These are phyloP conservation scores for Croton setiger DNA, from an alignment of 441 rosid species.

Conservation along the genomic window DNA sequence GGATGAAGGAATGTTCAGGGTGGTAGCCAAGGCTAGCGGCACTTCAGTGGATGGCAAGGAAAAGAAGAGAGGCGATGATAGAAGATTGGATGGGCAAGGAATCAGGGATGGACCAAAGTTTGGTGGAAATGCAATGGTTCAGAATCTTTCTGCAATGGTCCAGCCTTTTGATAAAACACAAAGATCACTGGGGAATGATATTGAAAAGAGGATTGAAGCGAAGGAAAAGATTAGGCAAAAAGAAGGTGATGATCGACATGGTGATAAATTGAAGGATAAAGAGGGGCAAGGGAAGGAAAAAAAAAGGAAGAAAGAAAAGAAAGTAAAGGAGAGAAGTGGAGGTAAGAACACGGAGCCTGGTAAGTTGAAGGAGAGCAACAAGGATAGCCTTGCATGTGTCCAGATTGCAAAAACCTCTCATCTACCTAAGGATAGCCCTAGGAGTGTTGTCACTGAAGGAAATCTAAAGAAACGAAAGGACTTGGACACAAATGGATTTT, in stretches of 20 bases:
- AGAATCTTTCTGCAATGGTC: constrained; percentile 22
- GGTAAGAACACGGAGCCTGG: constrained; percentile 26
- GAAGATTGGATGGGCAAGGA: constrained; percentile 26
- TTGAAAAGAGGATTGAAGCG: constrained; percentile 28
- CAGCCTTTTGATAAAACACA: constrained; percentile 33
- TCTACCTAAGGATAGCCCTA: constrained; percentile 27
- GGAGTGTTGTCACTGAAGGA: constrained; percentile 27
- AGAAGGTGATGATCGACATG: constrained; percentile 30
- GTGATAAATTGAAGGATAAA: constrained; percentile 30
- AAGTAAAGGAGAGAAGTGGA: constrained; percentile 30
- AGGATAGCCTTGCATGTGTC: constrained; percentile 26
- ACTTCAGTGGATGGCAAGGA: constrained; percentile 25
- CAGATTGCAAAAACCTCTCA: constrained; percentile 24
- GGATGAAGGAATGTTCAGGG: constrained; percentile 18
- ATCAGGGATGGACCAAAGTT: constrained; percentile 24
- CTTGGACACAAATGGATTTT: constrained; percentile 43
- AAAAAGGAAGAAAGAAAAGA: constrained; percentile 37
- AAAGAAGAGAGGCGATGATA: constrained; percentile 27
- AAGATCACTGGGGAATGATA: constrained; percentile 37
- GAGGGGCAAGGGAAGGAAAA: constrained; percentile 30
- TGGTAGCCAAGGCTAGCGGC: constrained; percentile 25
- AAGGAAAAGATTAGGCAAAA: constrained; percentile 36
- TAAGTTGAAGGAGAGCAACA: constrained; percentile 33
- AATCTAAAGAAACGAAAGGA: constrained; percentile 50
- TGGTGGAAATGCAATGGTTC: constrained; percentile 24